Evolutionary conservation across 352 stramenopile genomes (phyloP), one percentile per base, ranked within the genome.

Genomic region (Globisporangium irregulare): DNA sequence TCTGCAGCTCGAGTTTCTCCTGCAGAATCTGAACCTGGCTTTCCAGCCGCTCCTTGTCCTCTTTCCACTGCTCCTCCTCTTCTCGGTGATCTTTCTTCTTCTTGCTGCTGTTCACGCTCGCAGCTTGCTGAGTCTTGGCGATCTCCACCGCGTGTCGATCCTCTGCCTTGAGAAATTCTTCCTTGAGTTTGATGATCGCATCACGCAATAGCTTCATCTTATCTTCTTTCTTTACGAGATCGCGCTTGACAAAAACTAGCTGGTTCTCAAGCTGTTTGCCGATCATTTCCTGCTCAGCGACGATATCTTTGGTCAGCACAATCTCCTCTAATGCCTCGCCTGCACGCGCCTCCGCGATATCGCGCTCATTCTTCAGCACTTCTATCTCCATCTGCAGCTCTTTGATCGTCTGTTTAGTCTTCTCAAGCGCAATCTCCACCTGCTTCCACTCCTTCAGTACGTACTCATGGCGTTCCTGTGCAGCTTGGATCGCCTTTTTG

Each of bases 101-200:
- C 46, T 32, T 38, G 18, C 20, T 55, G 8, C 24, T 56, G 36
- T 38, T 64, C 4, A 55, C 71, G n/a, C 59, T 74, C 62, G 80
- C 73, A n/a, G 69, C 36, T 22, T 84, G 74, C 36, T 91, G 82
- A 1, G 82, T 76, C 59, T 86, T 87, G 4, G 80, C 81, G 9
- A 90, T 69, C 59, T 91, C 85, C 32, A 92, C 75, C n/a, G 85
- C 88, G 59, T 93, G 82, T 0, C 82, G 74, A 71, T 97, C 84
- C 68, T 97, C 86, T 1, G 80, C 85, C 62, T 95, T 93, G 4
- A 97, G 53, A 59, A 97, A 97, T 66, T 96, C 91, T 60, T 97
- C 84, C 67, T 97, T 97, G 4, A 97, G 69, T 57, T 86, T 83
- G 32, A 97, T 86, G 51, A 97, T 84, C 3, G 90, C 89, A 25